phyloP scores from a whole-genome alignment of 1,139 yeast species.

The Zygosaccharomyces sapae region DNA sequence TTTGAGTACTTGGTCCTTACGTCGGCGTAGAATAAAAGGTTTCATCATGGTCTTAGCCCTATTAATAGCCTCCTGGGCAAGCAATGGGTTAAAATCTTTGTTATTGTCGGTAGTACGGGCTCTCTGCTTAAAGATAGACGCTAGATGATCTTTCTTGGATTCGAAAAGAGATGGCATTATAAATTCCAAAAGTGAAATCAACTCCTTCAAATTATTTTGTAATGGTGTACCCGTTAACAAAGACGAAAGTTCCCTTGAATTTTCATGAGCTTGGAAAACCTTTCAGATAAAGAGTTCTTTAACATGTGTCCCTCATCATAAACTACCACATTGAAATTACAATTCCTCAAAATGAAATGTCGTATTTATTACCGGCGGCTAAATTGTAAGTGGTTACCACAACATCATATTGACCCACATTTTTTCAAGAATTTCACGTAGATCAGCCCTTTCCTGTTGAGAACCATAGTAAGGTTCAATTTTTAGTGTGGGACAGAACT shows the following conservation, averaged over 20 bases:
- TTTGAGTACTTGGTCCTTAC: conserved; percentile 84
- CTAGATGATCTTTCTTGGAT: conserved; percentile 77
- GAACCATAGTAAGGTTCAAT: conserved; percentile 95
- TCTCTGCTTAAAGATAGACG: conserved; percentile 77
- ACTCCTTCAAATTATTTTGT: conserved; percentile 85
- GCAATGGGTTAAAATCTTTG: conserved; percentile 64
- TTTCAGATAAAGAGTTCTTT: conserved; percentile 81
- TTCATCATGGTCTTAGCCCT: conserved; percentile 98
- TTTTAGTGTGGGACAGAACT: conserved; percentile 74
- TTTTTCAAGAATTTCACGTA: conserved; percentile 60
- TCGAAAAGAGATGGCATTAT: conserved; percentile 81
- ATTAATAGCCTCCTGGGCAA: conserved; percentile 85
- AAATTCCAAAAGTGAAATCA: conserved; percentile 83
- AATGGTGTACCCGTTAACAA: conserved; percentile 94
- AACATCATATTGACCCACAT: conserved; percentile 71
- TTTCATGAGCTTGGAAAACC: conserved; percentile 82
- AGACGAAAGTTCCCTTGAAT: conserved; percentile 76
- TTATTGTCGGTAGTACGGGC: conserved; percentile 59
- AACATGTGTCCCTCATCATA: conserved; percentile 98
- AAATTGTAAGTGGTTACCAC: conserved; percentile 89
- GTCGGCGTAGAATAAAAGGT: conserved; percentile 89
- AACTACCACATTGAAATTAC: conserved; percentile 79
- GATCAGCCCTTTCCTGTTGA: conserved; percentile 76
- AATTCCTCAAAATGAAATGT: conserved; percentile 71
- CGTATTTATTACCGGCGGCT: conserved; percentile 83